Percentiles rank a stretch among this genome's conserved stretches.
phyloP scores from a whole-genome alignment of 352 stramenopile genomes.

The Phytophthora idaei region DNA sequence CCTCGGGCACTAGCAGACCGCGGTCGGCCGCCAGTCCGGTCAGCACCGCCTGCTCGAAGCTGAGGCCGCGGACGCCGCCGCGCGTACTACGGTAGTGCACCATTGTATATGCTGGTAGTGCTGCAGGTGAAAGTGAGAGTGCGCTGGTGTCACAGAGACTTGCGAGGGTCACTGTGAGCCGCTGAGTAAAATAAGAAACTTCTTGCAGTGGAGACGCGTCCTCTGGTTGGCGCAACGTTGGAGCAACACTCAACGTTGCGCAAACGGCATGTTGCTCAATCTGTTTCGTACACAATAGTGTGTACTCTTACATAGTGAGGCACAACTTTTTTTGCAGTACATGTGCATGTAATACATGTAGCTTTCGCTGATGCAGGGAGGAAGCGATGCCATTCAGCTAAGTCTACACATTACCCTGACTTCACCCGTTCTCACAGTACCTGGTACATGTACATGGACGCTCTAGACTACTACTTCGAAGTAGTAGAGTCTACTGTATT shows the following conservation, averaged over 20 bases:
- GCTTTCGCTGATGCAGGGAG: no score
- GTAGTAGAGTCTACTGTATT: no score
- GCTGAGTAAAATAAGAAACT: constrained; percentile 16
- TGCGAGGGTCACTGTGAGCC: not conserved
- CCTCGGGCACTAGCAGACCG: constrained; percentile 83
- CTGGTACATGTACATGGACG: no score
- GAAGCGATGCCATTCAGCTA: no score
- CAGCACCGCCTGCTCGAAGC: constrained; percentile 89
- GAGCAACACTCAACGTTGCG: constrained; percentile 13
- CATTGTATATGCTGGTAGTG: constrained; percentile 41
- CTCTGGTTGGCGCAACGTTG: constrained; percentile 2
- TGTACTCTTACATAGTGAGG: no score
- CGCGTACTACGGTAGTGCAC: constrained; percentile 87
- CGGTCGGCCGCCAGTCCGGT: constrained; percentile 85
- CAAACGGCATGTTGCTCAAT: constrained; percentile 16
- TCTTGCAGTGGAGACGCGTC: constrained; percentile 27
- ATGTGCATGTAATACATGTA: no score
- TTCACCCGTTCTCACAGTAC: no score
- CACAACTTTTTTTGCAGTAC: no score
- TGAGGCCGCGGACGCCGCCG: constrained; percentile 76
- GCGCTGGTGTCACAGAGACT: not conserved
- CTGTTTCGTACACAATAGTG: constrained; percentile 15
- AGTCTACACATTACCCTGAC: no score
- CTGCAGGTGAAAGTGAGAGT: constrained; percentile 13
- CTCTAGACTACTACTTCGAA: no score